Base-by-base conservation (phyloP, 2,329 filamentous ascomycete genomes). In the Colletotrichum australisinense region DNA sequence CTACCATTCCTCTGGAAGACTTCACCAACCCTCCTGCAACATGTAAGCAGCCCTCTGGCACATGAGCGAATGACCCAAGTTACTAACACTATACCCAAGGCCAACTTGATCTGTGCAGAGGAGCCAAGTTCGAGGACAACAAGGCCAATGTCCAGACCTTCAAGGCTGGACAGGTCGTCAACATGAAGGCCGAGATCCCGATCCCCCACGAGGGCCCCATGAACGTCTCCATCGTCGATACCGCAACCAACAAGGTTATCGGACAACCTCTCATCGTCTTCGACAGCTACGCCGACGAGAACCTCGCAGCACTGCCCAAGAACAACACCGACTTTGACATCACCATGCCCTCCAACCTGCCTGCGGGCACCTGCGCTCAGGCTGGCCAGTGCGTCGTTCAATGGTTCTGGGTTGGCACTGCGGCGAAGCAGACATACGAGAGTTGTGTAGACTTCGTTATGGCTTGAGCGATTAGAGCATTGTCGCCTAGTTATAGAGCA, bases 181-280 rank as follows among this genome's bases (percentile, higher is more conserved):
- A 81, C 75, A 83, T 88, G 76, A 80, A 78, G 9, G 81, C 85
- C 49, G 76, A 75, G 30, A 78, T 87, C 14, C 81, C 84, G 11
- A 86, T 87, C 66, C 83, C 86, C 7, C 85, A 86, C 79, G 84
- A 84, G 22, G 85, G 85, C 0, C 82, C 83, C 16, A 82, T 81
- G 78, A 92, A 92, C 79, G 88, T 92, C 52, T 89, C 87, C 22
- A 85, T 92, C 63, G 85, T 92, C 76, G 84, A 88, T 77, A 88
- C 86, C 12, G 81, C 83, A 49, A 85, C 84, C 75, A 87, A 90
- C 82, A 82, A 79, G 30, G 80, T 89, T 73, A 84, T 92, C 30
- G 89, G 88, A 42, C 72, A 80, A 60, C 85, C 87, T 16, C 83
- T 92, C 75, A 89, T 88, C 73, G 84, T 83, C 75, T 92, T 88